A percentile compares a stretch with the other conserved stretches of the same genome.
Conservation (phyloP, 179 eudicot genomes). For the Vitellaria paradoxa region DNA sequence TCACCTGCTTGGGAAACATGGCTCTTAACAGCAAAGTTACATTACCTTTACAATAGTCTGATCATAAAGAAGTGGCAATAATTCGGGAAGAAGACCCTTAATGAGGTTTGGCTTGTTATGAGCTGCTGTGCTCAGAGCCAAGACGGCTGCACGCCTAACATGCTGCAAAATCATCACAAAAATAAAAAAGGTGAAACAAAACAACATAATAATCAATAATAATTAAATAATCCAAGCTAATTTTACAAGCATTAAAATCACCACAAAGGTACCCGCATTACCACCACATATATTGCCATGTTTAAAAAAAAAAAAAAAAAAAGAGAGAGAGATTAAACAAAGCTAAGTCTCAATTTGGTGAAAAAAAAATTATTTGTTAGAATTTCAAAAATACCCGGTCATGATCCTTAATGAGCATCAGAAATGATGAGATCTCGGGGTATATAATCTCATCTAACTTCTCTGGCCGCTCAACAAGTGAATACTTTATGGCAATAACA, state of each 20-base stretch:
- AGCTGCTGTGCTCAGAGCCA: slow-evolving; percentile 94
- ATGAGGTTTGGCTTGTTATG: slow-evolving; percentile 96
- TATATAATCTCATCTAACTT: slow-evolving; percentile 80
- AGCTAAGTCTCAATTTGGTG: background rate
- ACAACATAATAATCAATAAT: background rate
- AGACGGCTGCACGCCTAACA: slow-evolving; percentile 96
- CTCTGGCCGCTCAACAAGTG: slow-evolving; percentile 94
- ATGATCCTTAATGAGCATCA: slow-evolving; percentile 86
- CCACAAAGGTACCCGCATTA: background rate
- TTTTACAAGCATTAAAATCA: background rate
- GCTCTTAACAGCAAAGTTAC: background rate
- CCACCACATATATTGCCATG: background rate
- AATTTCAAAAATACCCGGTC: slow-evolving; percentile 60
- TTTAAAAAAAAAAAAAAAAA: background rate
- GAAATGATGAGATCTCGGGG: slow-evolving; percentile 89
- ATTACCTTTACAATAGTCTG: slow-evolving; percentile 89
- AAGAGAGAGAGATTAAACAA: background rate
- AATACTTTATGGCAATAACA: slow-evolving; percentile 87
- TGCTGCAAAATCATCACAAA: slow-evolving; percentile 55
- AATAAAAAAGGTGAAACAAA: background rate
- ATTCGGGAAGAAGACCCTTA: slow-evolving; percentile 89
- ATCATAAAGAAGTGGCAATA: slow-evolving; percentile 93
- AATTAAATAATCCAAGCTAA: background rate
- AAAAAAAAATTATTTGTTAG: too few species aligned
- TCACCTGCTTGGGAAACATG: background rate